These are phyloP conservation scores for Quambalaria eucalypti DNA, from an alignment of 1,284 basidiomycete genomes.

Conservation along the genomic window DNA sequence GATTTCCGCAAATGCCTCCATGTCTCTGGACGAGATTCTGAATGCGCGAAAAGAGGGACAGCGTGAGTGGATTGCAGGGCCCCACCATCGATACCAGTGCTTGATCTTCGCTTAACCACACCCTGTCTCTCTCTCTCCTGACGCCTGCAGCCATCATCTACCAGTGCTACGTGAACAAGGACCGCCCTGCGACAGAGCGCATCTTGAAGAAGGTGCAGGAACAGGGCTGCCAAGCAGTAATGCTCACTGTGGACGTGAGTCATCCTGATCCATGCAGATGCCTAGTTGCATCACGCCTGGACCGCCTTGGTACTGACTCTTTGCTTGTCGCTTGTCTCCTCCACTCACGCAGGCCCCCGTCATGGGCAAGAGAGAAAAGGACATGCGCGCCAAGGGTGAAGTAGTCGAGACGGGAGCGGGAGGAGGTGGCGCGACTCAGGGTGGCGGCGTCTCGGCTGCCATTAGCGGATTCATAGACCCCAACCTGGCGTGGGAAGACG, in stretches of 20 bases:
- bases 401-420: conserved; percentile 46
- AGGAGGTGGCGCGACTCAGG: conserved; percentile 5
- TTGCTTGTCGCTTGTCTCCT: not conserved
- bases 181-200: conserved; percentile 61
- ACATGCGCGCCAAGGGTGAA: conserved; percentile 52
- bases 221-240: conserved; percentile 68
- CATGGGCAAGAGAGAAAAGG: conserved; percentile 74
- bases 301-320: not conserved
- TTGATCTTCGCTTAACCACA: conserved; percentile 61
- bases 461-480: conserved; percentile 53
- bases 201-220: conserved; percentile 64
- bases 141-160: conserved; percentile 18
- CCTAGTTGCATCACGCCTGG: not conserved
- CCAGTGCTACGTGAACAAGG: conserved; percentile 70
- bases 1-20: conserved; percentile 73
- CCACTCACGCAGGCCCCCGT: conserved; percentile 53
- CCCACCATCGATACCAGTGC: conserved; percentile 43
- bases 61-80: too few relatives aligned
- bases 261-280: too few relatives aligned
- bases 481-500: conserved; percentile 46
- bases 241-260: conserved; percentile 72
- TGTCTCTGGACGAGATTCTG: conserved; percentile 65
- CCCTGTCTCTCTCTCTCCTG: not conserved
- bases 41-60: conserved; percentile 56
- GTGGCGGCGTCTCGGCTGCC: conserved; percentile 49